Base-by-base conservation (phyloP, 169 alveolate species). In the Babesia gibsoni region DNA sequence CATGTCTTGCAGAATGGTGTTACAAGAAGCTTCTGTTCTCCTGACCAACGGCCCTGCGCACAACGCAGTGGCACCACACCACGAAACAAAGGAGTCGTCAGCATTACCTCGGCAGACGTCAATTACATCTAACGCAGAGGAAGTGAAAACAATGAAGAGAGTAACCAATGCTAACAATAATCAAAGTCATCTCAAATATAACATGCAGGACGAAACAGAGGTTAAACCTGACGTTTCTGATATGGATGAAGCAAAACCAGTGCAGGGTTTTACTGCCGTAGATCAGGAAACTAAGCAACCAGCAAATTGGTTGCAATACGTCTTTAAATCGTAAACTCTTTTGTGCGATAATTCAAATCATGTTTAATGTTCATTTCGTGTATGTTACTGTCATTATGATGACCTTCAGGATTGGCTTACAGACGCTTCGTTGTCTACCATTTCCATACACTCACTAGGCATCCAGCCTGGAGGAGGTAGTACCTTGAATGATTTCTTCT, bases 21-120 rank as follows among this genome's bases (percentile, higher is more conserved):
- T 69, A 42, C 81, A 58, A 6, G 81, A 69, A 6, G 68, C 81
- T n/a, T 10, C 65, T 16, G 37, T 69, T 59, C 61, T 69, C 14
- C 52, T 69, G 7, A 56, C 65, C 22, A 56, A 48, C 22, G 77
- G 48, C 18, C 77, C 72, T 9, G 30, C 14, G 42, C 59, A 41
- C 22, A 41, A 50, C 39, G 25, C 30, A 4, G 12, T 50, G 36
- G 25, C 30, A n/a, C 59, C 59, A n/a, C 33, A n/a, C 0, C 59
- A 23, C 27, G 37, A 20, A 41, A 10, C 30, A 25, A 6, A 6
- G 3, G 52, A 45, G 2, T 7, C 52, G 14, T 18, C 46, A 39
- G 46, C 46, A 39, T 10, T 16, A 10, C 46, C 27, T 1, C 37
- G 39, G 6, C 59, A 23, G 33, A 20, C 59, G 42, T 1, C 29